Evolutionary conservation across 768 basidiomycete genomes (phyloP).

Genomic region (Lactifluus piperatus): DNA sequence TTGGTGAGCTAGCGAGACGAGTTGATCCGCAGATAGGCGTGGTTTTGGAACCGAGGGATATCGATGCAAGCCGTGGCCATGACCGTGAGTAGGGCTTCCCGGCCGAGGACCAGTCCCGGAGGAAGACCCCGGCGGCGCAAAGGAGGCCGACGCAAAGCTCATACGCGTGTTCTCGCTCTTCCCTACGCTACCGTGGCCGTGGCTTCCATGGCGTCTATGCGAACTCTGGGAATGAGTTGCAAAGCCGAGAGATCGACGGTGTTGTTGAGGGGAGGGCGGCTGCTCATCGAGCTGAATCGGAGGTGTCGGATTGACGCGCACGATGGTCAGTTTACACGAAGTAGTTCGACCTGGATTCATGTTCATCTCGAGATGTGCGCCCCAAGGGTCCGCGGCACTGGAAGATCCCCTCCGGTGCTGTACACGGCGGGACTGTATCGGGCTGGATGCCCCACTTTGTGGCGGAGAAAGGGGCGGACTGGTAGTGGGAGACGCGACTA

Average conservation of each 20-base stretch:
- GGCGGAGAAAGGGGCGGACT: conserved; percentile 12
- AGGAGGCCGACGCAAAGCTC: conserved; percentile 62
- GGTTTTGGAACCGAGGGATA: conserved; percentile 33
- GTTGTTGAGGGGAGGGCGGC: conserved; percentile 29
- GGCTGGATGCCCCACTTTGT: conserved; percentile 8
- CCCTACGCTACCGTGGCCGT: conserved; percentile 24
- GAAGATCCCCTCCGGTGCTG: conserved; percentile 57
- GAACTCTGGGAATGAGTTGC: conserved; percentile 22
- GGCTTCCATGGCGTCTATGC: conserved; percentile 27
- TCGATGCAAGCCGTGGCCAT: conserved; percentile 32
- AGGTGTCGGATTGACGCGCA: conserved; percentile 42
- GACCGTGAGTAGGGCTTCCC: conserved; percentile 22
- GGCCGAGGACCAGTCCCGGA: conserved; percentile 21
- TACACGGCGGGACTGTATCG: conserved; percentile 29
- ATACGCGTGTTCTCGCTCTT: conserved; percentile 31
- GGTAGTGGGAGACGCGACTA: background rate
- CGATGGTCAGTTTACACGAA: conserved; percentile 64
- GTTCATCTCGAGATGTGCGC: conserved; percentile 43
- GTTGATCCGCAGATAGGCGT: conserved; percentile 57
- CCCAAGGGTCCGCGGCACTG: conserved; percentile 62
- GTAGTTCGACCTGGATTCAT: conserved; percentile 45
- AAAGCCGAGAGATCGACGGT: conserved; percentile 21
- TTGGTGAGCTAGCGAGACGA: conserved; percentile 62
- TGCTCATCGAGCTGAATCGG: conserved; percentile 29
- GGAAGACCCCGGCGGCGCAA: conserved; percentile 31